Base-by-base conservation (phyloP, 2,329 filamentous ascomycete genomes). In the Alternaria tenuissima region DNA sequence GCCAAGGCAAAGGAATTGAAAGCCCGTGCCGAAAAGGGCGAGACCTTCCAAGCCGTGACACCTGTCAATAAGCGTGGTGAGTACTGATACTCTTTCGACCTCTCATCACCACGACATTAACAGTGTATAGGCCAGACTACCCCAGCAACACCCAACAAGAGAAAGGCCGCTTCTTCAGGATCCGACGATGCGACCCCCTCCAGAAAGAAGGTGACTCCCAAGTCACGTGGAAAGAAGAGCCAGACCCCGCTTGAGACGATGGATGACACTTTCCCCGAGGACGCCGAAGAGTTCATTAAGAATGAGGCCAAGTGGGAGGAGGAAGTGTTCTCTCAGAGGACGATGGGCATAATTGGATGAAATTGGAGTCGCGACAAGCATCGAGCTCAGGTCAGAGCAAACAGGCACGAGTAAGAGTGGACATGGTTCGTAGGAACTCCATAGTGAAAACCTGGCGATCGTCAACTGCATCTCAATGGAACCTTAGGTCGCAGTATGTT, bases 1-100 rank as follows among this genome's bases (percentile, higher is more conserved):
- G 55, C 67, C 39, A 71, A 68, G 49, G 69, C 73, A 38, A 72
- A 69, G 55, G 73, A 76, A 28, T 61, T 77, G 16, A 75, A 73
- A 55, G 53, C 54, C n/a, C 70, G 71, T 12, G 43, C 66, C 5
- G 70, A 72, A 3, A 28, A 39, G 2, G 74, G 70, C 42, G 73
- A 76, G 47, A 34, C 44, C 1, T 76, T 77, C 44, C 26, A 49
- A 16, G 36, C 73, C 0, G 71, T 76, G 7, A n/a, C 18, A 9
- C 63, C 72, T 1, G 14, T 26, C 12, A 62, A 54, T 46, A 75
- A 75, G 63, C 69, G 73, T 39, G 61, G 74, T 74, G 62, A 32
- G 68, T 68, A 9, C 2, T 9, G 1, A 6, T 36, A 20, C 7
- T 54, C 12, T 22, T n/a, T 9, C 46, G 20, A 20, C 20, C 38